Conservation (phyloP, 164 flowering plant genomes). For the Sedum album region DNA sequence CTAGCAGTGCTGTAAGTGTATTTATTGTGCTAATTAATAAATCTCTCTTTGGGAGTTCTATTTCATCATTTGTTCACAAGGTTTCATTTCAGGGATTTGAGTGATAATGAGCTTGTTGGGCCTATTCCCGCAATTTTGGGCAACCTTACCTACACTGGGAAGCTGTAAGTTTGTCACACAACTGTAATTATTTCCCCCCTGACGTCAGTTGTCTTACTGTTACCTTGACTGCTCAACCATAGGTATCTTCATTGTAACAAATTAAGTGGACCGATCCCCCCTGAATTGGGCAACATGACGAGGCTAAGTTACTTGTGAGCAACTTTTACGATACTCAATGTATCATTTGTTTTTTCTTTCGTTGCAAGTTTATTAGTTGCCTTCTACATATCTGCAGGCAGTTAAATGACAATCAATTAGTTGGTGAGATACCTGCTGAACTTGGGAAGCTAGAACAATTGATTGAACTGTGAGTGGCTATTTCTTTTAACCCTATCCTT, state of each 20-base stretch:
- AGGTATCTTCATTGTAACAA: conserved; percentile 92
- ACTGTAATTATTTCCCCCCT: not conserved
- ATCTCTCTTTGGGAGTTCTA: not conserved
- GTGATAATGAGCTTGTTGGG: conserved; percentile 81
- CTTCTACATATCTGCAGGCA: conserved; percentile 39
- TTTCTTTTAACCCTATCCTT: not conserved
- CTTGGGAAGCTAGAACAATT: conserved; percentile 80
- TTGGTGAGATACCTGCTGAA: conserved; percentile 73
- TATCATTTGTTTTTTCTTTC: not conserved
- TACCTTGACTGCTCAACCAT: not conserved
- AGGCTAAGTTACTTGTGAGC: conserved; percentile 88
- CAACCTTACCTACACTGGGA: conserved; percentile 79
- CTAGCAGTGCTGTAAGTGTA: conserved; percentile 79
- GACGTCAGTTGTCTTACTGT: not conserved
- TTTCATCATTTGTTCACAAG: not conserved
- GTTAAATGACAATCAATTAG: conserved; percentile 59
- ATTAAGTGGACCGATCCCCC: conserved; percentile 82
- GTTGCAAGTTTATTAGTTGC: not conserved
- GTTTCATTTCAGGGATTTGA: conserved; percentile 53
- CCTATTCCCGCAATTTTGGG: conserved; percentile 85
- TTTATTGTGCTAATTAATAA: not conserved
- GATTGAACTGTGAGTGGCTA: conserved; percentile 65
- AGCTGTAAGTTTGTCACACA: conserved; percentile 47
- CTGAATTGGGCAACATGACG: conserved; percentile 93
- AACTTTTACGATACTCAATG: not conserved